Percentiles rank a stretch among this genome's conserved stretches.
Evolutionary conservation across 495 filamentous ascomycete genomes (phyloP).

Genomic region (Penicillium coprophilum): DNA sequence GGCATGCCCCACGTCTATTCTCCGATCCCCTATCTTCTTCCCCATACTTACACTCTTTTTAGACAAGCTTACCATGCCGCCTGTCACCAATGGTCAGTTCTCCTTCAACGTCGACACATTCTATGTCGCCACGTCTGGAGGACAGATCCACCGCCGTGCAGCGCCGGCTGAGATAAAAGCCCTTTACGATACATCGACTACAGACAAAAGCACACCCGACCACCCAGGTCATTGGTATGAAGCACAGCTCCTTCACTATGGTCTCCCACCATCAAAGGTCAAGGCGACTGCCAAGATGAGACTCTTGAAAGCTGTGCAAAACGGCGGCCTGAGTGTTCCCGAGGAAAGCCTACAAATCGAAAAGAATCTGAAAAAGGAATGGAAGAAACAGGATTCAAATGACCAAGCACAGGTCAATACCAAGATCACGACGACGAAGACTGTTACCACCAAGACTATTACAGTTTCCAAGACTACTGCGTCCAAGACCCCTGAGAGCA

Average conservation of each 20-base stretch:
- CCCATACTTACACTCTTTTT: too few species aligned
- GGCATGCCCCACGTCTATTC: background rate
- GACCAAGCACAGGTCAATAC: background rate
- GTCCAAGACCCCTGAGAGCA: background rate
- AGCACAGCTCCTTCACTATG: conserved; percentile 61
- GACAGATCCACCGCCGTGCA: conserved; percentile 45
- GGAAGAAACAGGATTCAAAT: conserved; percentile 8
- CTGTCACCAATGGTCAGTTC: conserved; percentile 2
- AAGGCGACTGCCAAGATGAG: conserved; percentile 58
- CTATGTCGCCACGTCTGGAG: conserved; percentile 3
- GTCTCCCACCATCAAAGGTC: conserved; percentile 50
- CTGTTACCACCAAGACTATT: conserved; percentile 2
- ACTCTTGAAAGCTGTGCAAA: conserved; percentile 51
- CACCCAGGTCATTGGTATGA: conserved; percentile 56
- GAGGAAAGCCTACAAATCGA: conserved; percentile 43
- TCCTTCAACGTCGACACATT: conserved; percentile 7
- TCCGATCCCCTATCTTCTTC: background rate
- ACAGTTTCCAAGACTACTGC: background rate
- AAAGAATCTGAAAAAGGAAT: conserved; percentile 53
- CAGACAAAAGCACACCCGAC: conserved; percentile 32
- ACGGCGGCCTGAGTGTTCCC: conserved; percentile 45
- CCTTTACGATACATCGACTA: conserved; percentile 35
- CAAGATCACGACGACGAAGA: background rate
- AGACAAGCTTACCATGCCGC: background rate
- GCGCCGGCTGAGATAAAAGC: conserved; percentile 46